Evolutionary conservation across 768 basidiomycete genomes (phyloP).

Genomic region (Lactarius deliciosus): DNA sequence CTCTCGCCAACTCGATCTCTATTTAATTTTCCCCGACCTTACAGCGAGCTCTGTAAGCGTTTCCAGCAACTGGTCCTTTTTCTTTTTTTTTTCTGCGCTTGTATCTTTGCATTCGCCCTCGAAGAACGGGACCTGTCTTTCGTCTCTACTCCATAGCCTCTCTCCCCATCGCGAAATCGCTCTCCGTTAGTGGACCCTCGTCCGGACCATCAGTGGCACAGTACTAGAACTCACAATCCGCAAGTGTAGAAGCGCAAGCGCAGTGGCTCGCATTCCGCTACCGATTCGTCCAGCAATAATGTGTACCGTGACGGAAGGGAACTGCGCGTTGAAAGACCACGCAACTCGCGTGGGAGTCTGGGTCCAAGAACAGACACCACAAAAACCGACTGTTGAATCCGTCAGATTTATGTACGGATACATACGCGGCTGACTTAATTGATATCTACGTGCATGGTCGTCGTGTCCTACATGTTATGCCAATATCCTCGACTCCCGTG

Average conservation of each 20-base stretch:
- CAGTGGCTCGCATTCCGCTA: neutral
- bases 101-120: neutral
- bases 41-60: neutral
- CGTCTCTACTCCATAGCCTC: no score
- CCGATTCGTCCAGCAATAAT: neutral
- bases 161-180: no score
- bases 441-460: neutral
- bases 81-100: neutral
- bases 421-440: neutral
- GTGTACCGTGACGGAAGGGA: neutral
- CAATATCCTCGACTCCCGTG: neutral
- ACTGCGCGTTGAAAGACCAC: neutral
- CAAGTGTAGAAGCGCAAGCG: no score
- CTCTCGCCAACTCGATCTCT: no score
- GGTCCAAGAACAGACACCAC: neutral
- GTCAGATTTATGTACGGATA: neutral
- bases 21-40: no score
- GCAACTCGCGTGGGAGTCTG: neutral
- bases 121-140: neutral
- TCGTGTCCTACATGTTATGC: neutral
- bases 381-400: neutral
- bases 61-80: neutral
- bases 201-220: no score
- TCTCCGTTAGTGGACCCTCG: no score
- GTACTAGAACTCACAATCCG: no score